Conservation (phyloP, 2,329 filamentous ascomycete species). For the Cladosporium sp. region DNA sequence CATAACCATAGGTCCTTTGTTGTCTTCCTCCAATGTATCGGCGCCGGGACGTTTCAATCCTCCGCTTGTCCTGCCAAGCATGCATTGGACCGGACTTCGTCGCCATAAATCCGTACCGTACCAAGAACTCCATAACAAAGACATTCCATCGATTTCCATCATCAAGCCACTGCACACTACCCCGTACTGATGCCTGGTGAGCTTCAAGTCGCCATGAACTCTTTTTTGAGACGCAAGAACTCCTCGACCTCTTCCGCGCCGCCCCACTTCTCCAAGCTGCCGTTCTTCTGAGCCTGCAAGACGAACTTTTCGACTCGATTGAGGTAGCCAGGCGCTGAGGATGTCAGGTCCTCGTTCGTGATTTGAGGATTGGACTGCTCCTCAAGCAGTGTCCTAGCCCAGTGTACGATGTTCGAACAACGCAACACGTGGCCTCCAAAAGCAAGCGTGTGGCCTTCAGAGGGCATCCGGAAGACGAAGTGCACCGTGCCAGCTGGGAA, state of each 20-base stretch:
- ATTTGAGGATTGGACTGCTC: constrained; percentile 45
- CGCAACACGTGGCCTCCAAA: constrained; percentile 37
- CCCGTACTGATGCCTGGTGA: background rate
- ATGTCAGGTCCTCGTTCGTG: constrained; percentile 47
- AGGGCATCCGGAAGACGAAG: constrained; percentile 36
- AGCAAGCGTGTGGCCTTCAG: constrained; percentile 33
- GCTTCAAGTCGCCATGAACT: constrained; percentile 22
- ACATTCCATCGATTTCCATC: background rate
- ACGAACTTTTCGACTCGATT: constrained; percentile 33
- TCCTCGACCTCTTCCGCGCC: constrained; percentile 28
- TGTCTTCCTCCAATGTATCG: background rate
- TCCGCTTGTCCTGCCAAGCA: constrained; percentile 4
- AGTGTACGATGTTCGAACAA: constrained; percentile 41
- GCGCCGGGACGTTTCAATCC: background rate
- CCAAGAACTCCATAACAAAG: background rate
- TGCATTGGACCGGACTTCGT: background rate
- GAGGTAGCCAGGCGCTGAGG: constrained; percentile 36
- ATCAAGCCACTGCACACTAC: background rate
- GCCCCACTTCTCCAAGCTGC: constrained; percentile 32
- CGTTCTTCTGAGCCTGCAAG: constrained; percentile 27
- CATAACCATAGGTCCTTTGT: background rate
- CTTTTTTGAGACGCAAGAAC: constrained; percentile 32
- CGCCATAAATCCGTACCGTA: constrained; percentile 6
- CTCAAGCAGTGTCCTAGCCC: constrained; percentile 48
- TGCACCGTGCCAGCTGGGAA: constrained; percentile 37